Evolutionary conservation across 306 rosid species (phyloP).

Genomic region (Malus fusca): DNA sequence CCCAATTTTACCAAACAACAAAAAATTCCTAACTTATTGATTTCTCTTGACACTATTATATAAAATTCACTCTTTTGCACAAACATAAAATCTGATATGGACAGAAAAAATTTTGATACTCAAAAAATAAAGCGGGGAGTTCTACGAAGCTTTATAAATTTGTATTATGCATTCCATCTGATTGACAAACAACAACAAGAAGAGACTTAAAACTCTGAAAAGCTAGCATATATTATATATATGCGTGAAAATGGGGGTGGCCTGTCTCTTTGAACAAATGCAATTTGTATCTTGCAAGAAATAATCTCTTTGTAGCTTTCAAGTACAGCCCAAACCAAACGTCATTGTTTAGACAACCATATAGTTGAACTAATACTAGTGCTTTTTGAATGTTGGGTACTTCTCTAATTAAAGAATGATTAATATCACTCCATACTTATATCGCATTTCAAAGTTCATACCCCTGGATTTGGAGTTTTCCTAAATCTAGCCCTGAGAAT

Average conservation of each 20-base stretch:
- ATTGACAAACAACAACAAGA: background rate
- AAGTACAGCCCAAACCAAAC: background rate
- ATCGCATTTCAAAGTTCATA: background rate
- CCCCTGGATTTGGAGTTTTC: background rate
- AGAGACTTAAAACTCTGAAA: background rate
- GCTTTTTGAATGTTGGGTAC: background rate
- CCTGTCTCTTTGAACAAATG: background rate
- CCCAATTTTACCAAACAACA: background rate
- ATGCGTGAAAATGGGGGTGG: background rate
- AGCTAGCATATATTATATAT: background rate
- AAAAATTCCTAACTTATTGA: background rate
- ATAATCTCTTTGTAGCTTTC: background rate
- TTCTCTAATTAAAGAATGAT: background rate
- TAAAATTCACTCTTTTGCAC: too few relatives aligned
- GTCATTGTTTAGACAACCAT: background rate
- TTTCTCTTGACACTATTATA: background rate
- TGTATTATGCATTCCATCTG: background rate
- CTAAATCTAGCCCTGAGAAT: background rate
- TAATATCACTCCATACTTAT: background rate
- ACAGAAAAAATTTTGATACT: background rate
- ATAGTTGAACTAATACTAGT: background rate
- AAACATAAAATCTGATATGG: background rate
- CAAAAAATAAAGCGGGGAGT: background rate
- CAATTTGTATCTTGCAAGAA: constrained; percentile 11
- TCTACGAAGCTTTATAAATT: background rate